Percentiles rank a stretch among this genome's conserved stretches.
Conservation (phyloP, 768 basidiomycete species). For the Xerocomellus chrysenteron region DNA sequence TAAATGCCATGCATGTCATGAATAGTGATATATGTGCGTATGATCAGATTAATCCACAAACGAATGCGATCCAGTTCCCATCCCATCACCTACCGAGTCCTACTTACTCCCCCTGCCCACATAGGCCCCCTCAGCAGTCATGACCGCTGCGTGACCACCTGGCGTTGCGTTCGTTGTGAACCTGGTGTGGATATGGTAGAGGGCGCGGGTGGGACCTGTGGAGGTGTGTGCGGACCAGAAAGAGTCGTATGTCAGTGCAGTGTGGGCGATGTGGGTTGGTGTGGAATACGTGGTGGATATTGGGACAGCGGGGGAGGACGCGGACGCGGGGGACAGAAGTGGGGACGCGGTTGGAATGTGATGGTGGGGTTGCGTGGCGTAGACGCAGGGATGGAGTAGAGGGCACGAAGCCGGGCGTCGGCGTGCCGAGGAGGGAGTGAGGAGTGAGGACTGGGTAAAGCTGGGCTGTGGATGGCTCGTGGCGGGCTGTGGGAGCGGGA, state of each 20-base stretch:
- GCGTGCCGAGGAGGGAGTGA: no score
- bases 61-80: not conserved
- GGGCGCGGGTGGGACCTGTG: slow-evolving; percentile 24
- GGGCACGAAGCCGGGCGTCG: no score
- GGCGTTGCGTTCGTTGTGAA: slow-evolving; percentile 27
- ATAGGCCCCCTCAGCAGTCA: slow-evolving; percentile 24
- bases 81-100: not conserved
- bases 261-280: slow-evolving; percentile 14
- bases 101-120: slow-evolving; percentile 21
- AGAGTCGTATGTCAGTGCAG: slow-evolving; percentile 24
- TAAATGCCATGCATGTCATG: slow-evolving; percentile 11
- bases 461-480: no score
- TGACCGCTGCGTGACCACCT: slow-evolving; percentile 29
- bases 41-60: slow-evolving; percentile 27
- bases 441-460: no score
- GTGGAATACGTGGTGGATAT: not conserved
- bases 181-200: slow-evolving; percentile 31
- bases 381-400: no score
- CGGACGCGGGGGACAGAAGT: no score
- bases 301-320: not conserved
- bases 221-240: slow-evolving; percentile 27
- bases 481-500: no score
- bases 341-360: no score
- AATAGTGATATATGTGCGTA: slow-evolving; percentile 18
- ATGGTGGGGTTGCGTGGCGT: no score